Percentiles rank a stretch among this genome's conserved stretches.
phyloP scores from a whole-genome alignment of 768 basidiomycete genomes.

The Pulveroboletus sp. region DNA sequence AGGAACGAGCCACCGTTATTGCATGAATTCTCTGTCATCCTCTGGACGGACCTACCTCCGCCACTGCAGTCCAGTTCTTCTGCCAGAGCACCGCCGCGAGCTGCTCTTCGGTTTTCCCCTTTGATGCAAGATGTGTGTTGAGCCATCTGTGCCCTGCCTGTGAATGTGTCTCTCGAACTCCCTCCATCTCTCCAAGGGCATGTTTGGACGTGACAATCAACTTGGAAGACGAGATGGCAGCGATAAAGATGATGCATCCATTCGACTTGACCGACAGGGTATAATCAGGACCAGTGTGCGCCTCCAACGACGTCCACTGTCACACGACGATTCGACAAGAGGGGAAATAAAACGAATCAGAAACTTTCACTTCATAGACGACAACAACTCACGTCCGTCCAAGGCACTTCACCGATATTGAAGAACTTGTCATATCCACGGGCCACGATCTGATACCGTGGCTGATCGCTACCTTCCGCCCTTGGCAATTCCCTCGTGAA shows the following conservation, averaged over 20 bases:
- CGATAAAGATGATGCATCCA: slow-evolving; percentile 95
- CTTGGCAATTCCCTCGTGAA: slow-evolving; percentile 60
- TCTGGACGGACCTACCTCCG: slow-evolving; percentile 61
- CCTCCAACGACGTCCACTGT: slow-evolving; percentile 73
- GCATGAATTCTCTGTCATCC: neutral
- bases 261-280: slow-evolving; percentile 90
- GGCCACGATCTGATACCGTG: slow-evolving; percentile 62
- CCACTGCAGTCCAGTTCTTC: slow-evolving; percentile 82
- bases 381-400: slow-evolving; percentile 88
- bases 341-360: neutral
- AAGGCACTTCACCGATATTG: slow-evolving; percentile 94
- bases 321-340: neutral
- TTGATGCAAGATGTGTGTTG: slow-evolving; percentile 47
- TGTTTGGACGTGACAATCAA: slow-evolving; percentile 92
- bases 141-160: slow-evolving; percentile 85
- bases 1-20: neutral
- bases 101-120: slow-evolving; percentile 65
- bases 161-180: slow-evolving; percentile 59
- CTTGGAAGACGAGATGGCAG: slow-evolving; percentile 69
- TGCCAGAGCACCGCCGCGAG: slow-evolving; percentile 75
- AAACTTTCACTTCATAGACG: neutral
- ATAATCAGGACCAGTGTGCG: slow-evolving; percentile 72
- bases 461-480: slow-evolving; percentile 31
- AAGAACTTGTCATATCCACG: slow-evolving; percentile 99
- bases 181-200: slow-evolving; percentile 60